Evolutionary conservation across 2,329 filamentous ascomycete genomes (phyloP).

Genomic region (Penicillium sp.): DNA sequence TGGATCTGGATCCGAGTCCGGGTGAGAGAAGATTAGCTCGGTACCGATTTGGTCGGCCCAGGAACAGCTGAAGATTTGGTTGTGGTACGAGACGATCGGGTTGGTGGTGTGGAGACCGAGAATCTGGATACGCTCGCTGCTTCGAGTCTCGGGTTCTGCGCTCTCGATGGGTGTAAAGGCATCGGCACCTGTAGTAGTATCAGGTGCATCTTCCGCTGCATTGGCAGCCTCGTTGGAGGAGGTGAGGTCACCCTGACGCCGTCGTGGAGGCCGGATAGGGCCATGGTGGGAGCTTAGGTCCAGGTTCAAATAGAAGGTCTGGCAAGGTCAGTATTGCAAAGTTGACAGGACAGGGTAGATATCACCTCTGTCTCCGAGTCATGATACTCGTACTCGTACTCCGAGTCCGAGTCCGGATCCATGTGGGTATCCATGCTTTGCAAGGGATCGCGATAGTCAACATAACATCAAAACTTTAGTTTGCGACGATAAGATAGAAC

Average conservation of each 20-base stretch:
- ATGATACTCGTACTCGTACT: constrained; percentile 61
- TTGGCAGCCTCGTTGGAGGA: constrained; percentile 8
- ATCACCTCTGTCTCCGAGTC: constrained; percentile 49
- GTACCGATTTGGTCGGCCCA: constrained; percentile 84
- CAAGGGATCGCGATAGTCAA: background rate
- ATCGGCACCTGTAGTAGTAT: constrained; percentile 15
- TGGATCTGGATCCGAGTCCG: constrained; percentile 15
- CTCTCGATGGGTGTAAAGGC: constrained; percentile 40
- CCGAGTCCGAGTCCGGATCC: constrained; percentile 41
- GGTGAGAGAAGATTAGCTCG: constrained; percentile 65
- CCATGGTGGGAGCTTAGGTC: constrained; percentile 50
- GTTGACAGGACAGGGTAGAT: background rate
- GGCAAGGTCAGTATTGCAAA: background rate
- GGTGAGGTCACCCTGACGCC: constrained; percentile 18
- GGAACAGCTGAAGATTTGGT: constrained; percentile 68
- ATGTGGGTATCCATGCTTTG: constrained; percentile 16
- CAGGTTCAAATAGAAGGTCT: constrained; percentile 57
- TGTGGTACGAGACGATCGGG: constrained; percentile 74
- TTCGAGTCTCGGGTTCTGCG: constrained; percentile 25
- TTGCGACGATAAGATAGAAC: constrained; percentile 11
- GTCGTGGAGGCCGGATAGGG: constrained; percentile 33
- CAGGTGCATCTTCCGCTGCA: background rate
- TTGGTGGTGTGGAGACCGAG: constrained; percentile 72
- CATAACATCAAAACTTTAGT: background rate
- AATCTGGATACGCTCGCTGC: constrained; percentile 60